These are phyloP conservation scores for Auriscalpium orientale DNA, from an alignment of 768 basidiomycete species.

Conservation along the genomic window DNA sequence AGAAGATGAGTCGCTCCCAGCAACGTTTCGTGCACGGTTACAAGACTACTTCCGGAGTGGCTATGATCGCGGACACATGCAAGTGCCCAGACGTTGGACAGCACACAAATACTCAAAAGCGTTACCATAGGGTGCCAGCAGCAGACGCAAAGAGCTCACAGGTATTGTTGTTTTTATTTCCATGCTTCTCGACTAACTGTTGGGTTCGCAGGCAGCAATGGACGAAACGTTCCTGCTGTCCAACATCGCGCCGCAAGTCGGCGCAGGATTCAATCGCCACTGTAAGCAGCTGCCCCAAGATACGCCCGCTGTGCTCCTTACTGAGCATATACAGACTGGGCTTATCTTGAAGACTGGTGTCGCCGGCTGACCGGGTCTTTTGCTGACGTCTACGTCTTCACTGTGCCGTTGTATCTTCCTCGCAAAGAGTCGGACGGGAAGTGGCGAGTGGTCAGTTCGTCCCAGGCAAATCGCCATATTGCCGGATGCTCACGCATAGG, in stretches of 20 bases:
- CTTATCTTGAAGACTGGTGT: constrained; percentile 94
- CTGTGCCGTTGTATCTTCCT: constrained; percentile 93
- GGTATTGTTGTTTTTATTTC: constrained; percentile 26
- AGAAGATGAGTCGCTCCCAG: constrained; percentile 78
- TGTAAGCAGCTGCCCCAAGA: constrained; percentile 38
- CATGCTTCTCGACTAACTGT: neutral
- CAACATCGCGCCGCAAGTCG: constrained; percentile 98
- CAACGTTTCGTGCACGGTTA: constrained; percentile 70
- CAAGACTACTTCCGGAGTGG: constrained; percentile 90
- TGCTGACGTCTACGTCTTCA: constrained; percentile 95
- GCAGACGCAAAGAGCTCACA: constrained; percentile 92
- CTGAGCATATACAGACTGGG: constrained; percentile 65
- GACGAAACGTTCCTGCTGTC: constrained; percentile 91
- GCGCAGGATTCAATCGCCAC: constrained; percentile 94
- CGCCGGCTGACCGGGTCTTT: constrained; percentile 81
- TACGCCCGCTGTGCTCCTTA: neutral
- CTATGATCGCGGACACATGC: constrained; percentile 97
- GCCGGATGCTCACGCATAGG: neutral
- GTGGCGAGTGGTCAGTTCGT: constrained; percentile 78
- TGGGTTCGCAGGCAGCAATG: constrained; percentile 66
- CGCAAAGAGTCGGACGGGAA: constrained; percentile 82
- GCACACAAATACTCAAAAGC: neutral
- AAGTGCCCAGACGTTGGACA: constrained; percentile 18
- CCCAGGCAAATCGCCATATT: constrained; percentile 4
- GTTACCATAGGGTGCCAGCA: constrained; percentile 71